phyloP scores from a whole-genome alignment of 352 stramenopile genomes.

The Phytophthora pistaciae region DNA sequence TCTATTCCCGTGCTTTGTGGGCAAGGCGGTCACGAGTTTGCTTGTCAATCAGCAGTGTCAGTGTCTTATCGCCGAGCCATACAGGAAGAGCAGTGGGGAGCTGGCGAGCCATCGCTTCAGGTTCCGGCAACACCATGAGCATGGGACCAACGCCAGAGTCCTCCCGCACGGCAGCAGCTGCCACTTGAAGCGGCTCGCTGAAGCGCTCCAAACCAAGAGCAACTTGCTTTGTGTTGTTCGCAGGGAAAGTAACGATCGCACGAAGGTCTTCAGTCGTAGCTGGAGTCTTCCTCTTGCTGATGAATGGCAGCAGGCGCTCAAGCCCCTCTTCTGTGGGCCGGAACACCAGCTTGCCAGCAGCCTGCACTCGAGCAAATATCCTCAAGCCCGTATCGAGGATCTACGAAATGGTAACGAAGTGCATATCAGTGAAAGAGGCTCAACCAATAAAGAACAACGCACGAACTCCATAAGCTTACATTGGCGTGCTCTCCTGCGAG shows the following conservation, averaged over 20 bases:
- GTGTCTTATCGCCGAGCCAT: slow-evolving; percentile 65
- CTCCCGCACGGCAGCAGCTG: slow-evolving; percentile 35
- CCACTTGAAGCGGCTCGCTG: slow-evolving; percentile 41
- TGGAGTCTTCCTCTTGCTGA: slow-evolving; percentile 75
- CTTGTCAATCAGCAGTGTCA: slow-evolving; percentile 68
- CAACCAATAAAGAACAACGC: background rate
- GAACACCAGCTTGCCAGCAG: slow-evolving; percentile 63
- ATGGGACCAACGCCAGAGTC: slow-evolving; percentile 55
- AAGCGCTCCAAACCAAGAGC: slow-evolving; percentile 45
- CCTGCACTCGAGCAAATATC: slow-evolving; percentile 82
- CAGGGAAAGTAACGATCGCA: slow-evolving; percentile 33
- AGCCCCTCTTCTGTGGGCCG: slow-evolving; percentile 87
- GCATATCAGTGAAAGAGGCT: no score
- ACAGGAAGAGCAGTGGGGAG: slow-evolving; percentile 52
- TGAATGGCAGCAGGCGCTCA: slow-evolving; percentile 70
- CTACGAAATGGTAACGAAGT: slow-evolving; percentile 18
- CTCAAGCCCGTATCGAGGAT: slow-evolving; percentile 91
- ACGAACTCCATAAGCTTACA: slow-evolving; percentile 15
- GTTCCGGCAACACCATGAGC: slow-evolving; percentile 38
- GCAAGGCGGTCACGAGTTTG: slow-evolving; percentile 53
- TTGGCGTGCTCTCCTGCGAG: slow-evolving; percentile 64
- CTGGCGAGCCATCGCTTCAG: slow-evolving; percentile 10
- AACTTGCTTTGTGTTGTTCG: slow-evolving; percentile 33
- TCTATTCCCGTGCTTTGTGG: slow-evolving; percentile 25
- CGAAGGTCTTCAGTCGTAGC: slow-evolving; percentile 26